phyloP scores from a whole-genome alignment of 805 yeast species.

The Metschnikowia dekortorum region DNA sequence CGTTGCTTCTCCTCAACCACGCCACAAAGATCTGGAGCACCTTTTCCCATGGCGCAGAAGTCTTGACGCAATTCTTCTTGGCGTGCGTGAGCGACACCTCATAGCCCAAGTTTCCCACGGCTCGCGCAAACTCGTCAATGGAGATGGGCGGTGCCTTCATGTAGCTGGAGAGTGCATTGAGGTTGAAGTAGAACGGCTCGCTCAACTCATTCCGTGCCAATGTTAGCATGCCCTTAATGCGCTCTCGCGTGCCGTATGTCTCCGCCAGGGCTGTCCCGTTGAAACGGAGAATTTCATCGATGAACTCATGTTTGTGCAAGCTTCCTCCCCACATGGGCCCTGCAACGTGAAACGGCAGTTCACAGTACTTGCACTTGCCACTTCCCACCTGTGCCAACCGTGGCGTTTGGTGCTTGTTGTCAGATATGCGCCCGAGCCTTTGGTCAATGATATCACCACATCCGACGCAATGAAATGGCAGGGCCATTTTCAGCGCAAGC shows the following conservation, averaged over 20 bases:
- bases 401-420: conserved; percentile 52
- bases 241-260: conserved; percentile 70
- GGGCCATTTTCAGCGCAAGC: conserved; percentile 70
- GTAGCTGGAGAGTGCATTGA: conserved; percentile 69
- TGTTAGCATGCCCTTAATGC: conserved; percentile 91
- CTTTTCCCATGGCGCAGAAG: conserved; percentile 81
- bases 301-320: conserved; percentile 66
- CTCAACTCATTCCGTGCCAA: conserved; percentile 69
- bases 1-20: conserved; percentile 44
- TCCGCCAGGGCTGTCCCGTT: conserved; percentile 47
- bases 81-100: conserved; percentile 87
- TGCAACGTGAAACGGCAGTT: conserved; percentile 64
- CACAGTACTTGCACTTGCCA: conserved; percentile 66
- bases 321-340: conserved; percentile 97
- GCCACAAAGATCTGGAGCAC: conserved; percentile 69
- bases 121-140: conserved; percentile 64
- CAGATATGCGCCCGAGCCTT: conserved; percentile 61
- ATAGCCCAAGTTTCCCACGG: conserved; percentile 80
- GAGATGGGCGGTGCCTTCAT: conserved; percentile 84
- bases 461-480: conserved; percentile 79
- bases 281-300: conserved; percentile 57
- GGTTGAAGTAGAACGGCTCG: conserved; percentile 75
- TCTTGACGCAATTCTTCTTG: conserved; percentile 77
- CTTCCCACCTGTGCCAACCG: conserved; percentile 56
- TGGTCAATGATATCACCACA: conserved; percentile 74